Evolutionary conservation across 495 filamentous ascomycete species (phyloP), one percentile per base, ranked within the genome.

Genomic region (Penicillium cinerascens): DNA sequence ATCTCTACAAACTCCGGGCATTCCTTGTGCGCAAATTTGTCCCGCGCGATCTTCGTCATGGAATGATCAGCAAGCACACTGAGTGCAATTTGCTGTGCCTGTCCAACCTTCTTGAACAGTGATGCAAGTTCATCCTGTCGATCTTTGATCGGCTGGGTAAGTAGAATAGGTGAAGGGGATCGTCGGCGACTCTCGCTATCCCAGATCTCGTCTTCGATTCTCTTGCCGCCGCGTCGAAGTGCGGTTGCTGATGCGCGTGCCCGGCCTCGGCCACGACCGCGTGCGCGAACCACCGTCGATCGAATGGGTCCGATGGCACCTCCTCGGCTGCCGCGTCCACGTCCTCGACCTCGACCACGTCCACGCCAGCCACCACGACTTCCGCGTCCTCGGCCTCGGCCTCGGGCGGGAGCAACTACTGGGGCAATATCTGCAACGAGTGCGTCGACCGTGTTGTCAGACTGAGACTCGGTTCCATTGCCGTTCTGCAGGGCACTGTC

Each of bases 61-160:
- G 68, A 66, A 21, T 73, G 72, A 7, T 68, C 63, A 5, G 72
- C 72, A 25, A 80, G 44, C 5, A 67, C 65, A 22, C 54, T 61
- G 22, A 80, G 43, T 3, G 76, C 68, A 18, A 70, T 35, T 41
- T 69, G 64, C 47, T 78, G 74, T 0, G 67, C 68, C 11, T 66
- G 61, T 36, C 70, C 74, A 21, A 78, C 60, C 29, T 66, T 68
- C 57, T 72, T 76, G 52, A 78, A 78, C 1, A 70, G 52, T 13
- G 62, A 58, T 27, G 72, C 67, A 27, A 82, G 29, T 49, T 75
- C 68, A 4, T 67, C 71, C 52, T 76, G 73, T 5, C 74, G 71
- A 22, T 66, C 55, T 25, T 70, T 70, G 9, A 78, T 63, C 18
- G 60, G 70, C 42, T 72, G 65, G 3, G 69, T 68, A 9, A 52